These are phyloP conservation scores for Lactarius sp. DNA, from an alignment of 768 basidiomycete species.

Conservation along the genomic window DNA sequence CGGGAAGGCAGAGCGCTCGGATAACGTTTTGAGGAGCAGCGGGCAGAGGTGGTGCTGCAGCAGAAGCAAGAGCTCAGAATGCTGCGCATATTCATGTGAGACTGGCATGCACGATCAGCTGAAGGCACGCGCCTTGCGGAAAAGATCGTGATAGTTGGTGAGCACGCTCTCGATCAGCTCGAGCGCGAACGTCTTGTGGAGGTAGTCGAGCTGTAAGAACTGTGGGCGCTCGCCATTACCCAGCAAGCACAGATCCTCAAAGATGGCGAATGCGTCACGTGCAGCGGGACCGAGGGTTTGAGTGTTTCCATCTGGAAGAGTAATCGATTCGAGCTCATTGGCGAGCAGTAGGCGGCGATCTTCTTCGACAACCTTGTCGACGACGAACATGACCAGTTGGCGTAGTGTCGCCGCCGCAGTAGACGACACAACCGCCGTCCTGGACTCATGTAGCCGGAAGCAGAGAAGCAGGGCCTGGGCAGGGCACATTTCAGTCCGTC, in stretches of 20 bases:
- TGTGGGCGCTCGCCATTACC: conserved; percentile 56
- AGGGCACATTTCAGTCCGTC: neutral
- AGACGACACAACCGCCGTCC: conserved; percentile 93
- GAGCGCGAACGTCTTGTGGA: conserved; percentile 93
- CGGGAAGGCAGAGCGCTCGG: conserved; percentile 79
- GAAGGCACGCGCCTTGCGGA: conserved; percentile 56
- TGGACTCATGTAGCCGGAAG: conserved; percentile 92
- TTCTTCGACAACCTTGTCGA: conserved; percentile 88
- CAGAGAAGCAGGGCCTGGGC: conserved; percentile 82
- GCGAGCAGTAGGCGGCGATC: conserved; percentile 44
- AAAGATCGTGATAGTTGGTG: conserved; percentile 83
- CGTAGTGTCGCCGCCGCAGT: conserved; percentile 95
- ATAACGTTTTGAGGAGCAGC: conserved; percentile 78
- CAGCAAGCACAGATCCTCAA: conserved; percentile 89
- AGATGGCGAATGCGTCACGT: conserved; percentile 79
- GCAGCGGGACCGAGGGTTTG: conserved; percentile 68
- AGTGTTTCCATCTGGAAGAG: conserved; percentile 64
- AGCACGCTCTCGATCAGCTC: conserved; percentile 96
- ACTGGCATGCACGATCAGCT: neutral
- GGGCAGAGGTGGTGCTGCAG: conserved; percentile 88
- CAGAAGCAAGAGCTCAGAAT: conserved; percentile 78
- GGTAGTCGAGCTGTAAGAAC: conserved; percentile 73
- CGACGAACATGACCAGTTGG: conserved; percentile 95
- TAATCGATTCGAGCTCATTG: conserved; percentile 37
- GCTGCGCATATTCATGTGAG: conserved; percentile 40